These are phyloP conservation scores for Potentilla sterilis DNA, from an alignment of 306 rosid species.

Conservation along the genomic window DNA sequence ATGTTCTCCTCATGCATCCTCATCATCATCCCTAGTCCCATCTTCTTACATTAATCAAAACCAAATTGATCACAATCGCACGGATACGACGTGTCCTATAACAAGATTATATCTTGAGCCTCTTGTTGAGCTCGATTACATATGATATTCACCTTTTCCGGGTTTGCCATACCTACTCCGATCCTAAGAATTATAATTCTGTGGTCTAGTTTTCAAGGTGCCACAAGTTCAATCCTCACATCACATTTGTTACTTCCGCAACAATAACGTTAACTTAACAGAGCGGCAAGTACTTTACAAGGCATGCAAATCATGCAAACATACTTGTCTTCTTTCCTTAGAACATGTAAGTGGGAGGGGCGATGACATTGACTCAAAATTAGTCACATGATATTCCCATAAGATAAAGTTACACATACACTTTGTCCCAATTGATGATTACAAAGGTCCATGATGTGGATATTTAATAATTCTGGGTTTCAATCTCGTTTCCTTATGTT, in stretches of 20 bases:
- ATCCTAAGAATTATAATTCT: not conserved
- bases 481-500: not conserved
- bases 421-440: constrained; percentile 24
- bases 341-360: not conserved
- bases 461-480: not conserved
- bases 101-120: not conserved
- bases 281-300: not conserved
- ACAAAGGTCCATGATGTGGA: constrained; percentile 19
- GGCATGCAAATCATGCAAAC: constrained; percentile 12
- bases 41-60: not conserved
- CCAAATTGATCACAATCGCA: not conserved
- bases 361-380: not conserved
- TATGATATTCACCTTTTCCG: too few relatives aligned
- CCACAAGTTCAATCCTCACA: not conserved
- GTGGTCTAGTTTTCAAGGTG: not conserved
- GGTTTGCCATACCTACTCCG: not conserved
- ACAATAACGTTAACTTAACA: not conserved
- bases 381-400: constrained; percentile 10
- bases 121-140: too few relatives aligned
- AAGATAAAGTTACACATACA: not conserved
- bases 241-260: not conserved
- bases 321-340: not conserved
- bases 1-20: too few relatives aligned
- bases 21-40: too few relatives aligned
- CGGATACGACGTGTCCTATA: too few relatives aligned